Evolutionary conservation across 2,329 filamentous ascomycete species (phyloP).

Genomic region (Cytospora mali): DNA sequence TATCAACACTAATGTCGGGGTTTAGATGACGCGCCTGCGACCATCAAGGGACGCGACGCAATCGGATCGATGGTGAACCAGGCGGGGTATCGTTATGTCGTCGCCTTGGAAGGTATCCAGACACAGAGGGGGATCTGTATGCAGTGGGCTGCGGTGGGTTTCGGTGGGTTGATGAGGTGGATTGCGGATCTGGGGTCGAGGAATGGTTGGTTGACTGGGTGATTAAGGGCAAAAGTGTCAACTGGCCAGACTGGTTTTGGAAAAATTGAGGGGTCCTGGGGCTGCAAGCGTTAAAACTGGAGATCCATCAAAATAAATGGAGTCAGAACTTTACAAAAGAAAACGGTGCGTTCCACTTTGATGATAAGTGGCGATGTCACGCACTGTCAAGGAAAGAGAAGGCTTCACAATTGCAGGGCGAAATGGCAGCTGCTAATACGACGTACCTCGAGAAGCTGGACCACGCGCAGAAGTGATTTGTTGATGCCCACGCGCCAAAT

Average conservation of each 20-base stretch:
- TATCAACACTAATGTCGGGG: not conserved
- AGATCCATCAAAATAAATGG: conserved; percentile 10
- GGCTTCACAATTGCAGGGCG: conserved; percentile 1
- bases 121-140: conserved; percentile 5
- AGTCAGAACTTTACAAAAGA: conserved; percentile 16
- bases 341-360: conserved; percentile 9
- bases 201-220: conserved; percentile 26
- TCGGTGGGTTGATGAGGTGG: conserved; percentile 10
- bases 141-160: conserved; percentile 5
- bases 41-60: conserved; percentile 14
- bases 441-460: not conserved
- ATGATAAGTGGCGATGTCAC: not conserved
- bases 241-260: conserved; percentile 7
- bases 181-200: conserved; percentile 10
- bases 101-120: conserved; percentile 11
- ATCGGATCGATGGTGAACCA: not conserved
- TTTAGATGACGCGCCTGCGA: conserved; percentile 6
- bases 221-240: conserved; percentile 18
- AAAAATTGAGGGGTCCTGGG: conserved; percentile 18
- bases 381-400: conserved; percentile 10
- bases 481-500: conserved; percentile 12
- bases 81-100: not conserved
- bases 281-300: conserved; percentile 23
- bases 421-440: conserved; percentile 14
- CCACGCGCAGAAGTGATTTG: conserved; percentile 4